Base-by-base conservation (phyloP, 2,329 filamentous ascomycete species). In the Exophiala calicioides region DNA sequence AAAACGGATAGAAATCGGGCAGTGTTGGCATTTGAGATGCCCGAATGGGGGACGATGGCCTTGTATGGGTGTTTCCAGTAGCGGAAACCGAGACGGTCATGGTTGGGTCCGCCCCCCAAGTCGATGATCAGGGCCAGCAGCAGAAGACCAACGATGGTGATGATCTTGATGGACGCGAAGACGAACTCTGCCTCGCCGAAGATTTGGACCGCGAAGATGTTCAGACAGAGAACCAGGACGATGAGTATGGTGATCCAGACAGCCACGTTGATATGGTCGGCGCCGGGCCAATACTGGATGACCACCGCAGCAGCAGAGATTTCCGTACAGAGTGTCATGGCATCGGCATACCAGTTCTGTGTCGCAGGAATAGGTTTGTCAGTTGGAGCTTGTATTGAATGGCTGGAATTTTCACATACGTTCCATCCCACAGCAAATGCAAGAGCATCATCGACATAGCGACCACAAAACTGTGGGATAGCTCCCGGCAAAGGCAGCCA, bases 301-400 rank as follows among this genome's bases (percentile, higher is more conserved):
- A 86, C 67, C 2, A 82, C 77, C 24, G 78, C 75, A 13, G 80
- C 79, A 12, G 82, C 82, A 0, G 79, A 78, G 45, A 85, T 82
- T 62, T 86, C 82, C 44, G 80, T 69, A 58, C 66, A 69, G 13
- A 58, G 47, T 2, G 56, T 59, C 47, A 60, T 66, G 13, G 69
- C 68, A 50, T 69, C 65, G 20, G 67, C 67, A 33, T 74, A 67
- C 59, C 73, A 74, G 53, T 72, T 74, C n/a, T n/a, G n/a, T n/a
- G n/a, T n/a, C n/a, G n/a, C n/a, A n/a, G n/a, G n/a, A n/a, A n/a
- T n/a, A n/a, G n/a, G n/a, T n/a, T n/a, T n/a, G n/a, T n/a, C n/a
- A n/a, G n/a, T n/a, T n/a, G n/a, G n/a, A n/a, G n/a, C n/a, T n/a
- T n/a, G n/a, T n/a, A n/a, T n/a, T n/a, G n/a, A n/a, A n/a, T n/a